Evolutionary conservation across 495 filamentous ascomycete genomes (phyloP).

Genomic region (Penicillium odoratum): DNA sequence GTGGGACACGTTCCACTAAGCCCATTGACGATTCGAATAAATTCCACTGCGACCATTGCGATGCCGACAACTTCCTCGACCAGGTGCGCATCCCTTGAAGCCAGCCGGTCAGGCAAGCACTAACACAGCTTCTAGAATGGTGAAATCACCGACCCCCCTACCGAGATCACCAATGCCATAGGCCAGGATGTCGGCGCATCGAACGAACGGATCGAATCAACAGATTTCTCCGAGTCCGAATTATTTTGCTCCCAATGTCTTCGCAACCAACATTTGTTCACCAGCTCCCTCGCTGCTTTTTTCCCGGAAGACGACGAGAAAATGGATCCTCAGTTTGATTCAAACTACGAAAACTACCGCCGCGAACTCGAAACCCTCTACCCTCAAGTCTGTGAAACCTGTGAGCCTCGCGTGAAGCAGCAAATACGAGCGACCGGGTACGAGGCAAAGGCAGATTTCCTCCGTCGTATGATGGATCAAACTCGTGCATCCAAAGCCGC

Average conservation of each 20-base stretch:
- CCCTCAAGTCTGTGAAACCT: constrained; percentile 79
- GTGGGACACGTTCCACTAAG: constrained; percentile 60
- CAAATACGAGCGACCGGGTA: constrained; percentile 69
- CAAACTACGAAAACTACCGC: constrained; percentile 59
- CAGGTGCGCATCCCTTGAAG: constrained; percentile 37
- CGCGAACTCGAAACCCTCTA: constrained; percentile 70
- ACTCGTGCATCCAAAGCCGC: constrained; percentile 50
- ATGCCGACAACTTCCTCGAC: constrained; percentile 81
- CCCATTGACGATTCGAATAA: constrained; percentile 51
- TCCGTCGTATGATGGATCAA: constrained; percentile 69
- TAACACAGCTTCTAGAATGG: constrained; percentile 52
- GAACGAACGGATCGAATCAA: background rate
- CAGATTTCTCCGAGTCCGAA: constrained; percentile 33
- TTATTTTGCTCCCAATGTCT: constrained; percentile 77
- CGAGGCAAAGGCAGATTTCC: constrained; percentile 74
- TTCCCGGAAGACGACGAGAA: constrained; percentile 67
- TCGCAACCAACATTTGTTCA: constrained; percentile 79
- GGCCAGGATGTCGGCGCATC: constrained; percentile 27
- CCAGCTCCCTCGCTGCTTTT: constrained; percentile 65
- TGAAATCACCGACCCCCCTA: constrained; percentile 84
- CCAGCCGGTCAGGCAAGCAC: constrained; percentile 1
- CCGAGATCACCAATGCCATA: constrained; percentile 43
- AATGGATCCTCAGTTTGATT: constrained; percentile 56
- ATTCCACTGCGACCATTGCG: constrained; percentile 72
- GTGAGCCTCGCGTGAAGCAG: constrained; percentile 63